A percentile compares a stretch with the other conserved stretches of the same genome.
Conservation (phyloP, 1,284 basidiomycete genomes). For the Naganishia sp. region DNA sequence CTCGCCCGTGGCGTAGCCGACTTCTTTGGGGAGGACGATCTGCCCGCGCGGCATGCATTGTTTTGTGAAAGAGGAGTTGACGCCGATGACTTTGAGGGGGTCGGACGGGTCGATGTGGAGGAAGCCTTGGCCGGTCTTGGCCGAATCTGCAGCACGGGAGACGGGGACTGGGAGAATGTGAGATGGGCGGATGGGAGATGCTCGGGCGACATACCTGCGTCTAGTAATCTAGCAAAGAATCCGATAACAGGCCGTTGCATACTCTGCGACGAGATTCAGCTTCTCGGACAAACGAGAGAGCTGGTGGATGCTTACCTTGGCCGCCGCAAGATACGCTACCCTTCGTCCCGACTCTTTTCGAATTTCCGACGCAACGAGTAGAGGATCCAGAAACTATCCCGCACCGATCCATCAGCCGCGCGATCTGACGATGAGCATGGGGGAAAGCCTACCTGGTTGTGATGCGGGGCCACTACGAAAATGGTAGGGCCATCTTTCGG, state of each 20-base stretch:
- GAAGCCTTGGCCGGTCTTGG: constrained; percentile 73
- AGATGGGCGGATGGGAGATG: neutral
- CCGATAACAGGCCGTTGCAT: constrained; percentile 81
- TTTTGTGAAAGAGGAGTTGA: constrained; percentile 72
- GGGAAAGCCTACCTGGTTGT: constrained; percentile 72
- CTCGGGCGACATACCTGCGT: constrained; percentile 70
- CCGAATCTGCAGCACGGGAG: constrained; percentile 84
- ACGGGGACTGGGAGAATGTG: constrained; percentile 73
- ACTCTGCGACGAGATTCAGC: constrained; percentile 54
- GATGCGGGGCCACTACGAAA: constrained; percentile 94
- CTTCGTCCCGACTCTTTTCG: constrained; percentile 78
- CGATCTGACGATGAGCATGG: neutral
- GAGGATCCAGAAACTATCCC: constrained; percentile 88
- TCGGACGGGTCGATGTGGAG: constrained; percentile 74
- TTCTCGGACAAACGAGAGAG: neutral
- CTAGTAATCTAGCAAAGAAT: constrained; percentile 80
- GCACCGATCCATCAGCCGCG: neutral
- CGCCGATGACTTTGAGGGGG: constrained; percentile 74
- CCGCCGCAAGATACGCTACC: constrained; percentile 90
- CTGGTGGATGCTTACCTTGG: constrained; percentile 59
- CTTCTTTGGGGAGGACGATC: constrained; percentile 81
- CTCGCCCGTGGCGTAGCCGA: constrained; percentile 77
- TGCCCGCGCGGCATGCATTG: constrained; percentile 81
- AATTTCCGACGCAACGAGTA: constrained; percentile 85
- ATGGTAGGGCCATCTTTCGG: constrained; percentile 90